A percentile compares a stretch with the other conserved stretches of the same genome.
These are phyloP conservation scores for Sonneratia alba DNA, from an alignment of 345 rosid species.

Conservation along the genomic window DNA sequence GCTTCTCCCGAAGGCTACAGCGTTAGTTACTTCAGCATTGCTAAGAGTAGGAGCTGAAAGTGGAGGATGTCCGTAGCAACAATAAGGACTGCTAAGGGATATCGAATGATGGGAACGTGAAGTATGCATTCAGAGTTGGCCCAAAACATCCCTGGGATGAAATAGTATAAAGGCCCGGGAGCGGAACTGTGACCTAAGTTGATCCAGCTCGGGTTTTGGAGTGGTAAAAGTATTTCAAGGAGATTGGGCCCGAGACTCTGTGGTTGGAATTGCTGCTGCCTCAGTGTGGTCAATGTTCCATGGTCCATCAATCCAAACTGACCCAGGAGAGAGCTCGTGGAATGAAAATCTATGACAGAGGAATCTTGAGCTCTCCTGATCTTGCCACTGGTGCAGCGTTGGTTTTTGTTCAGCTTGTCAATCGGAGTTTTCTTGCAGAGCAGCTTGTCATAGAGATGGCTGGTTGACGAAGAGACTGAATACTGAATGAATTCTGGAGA, in stretches of 20 bases:
- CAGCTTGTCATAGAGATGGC: not conserved
- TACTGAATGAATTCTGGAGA: not conserved
- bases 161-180: conserved; percentile 25
- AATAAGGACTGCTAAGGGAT: conserved; percentile 19
- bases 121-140: conserved; percentile 28
- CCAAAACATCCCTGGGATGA: conserved; percentile 52
- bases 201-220: not conserved
- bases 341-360: conserved; percentile 2
- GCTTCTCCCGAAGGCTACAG: conserved; percentile 14
- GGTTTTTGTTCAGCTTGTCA: not conserved
- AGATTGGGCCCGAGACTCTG: too few relatives aligned
- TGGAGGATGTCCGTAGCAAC: conserved; percentile 22
- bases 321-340: conserved; percentile 4
- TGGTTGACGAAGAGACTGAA: not conserved
- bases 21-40: conserved; percentile 13
- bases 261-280: conserved; percentile 7
- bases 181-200: not conserved
- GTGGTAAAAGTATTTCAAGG: not conserved
- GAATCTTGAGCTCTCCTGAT: not conserved
- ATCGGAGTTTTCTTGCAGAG: not conserved
- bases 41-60: conserved; percentile 1
- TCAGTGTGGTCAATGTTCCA: conserved; percentile 20
- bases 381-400: not conserved
- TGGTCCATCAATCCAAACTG: conserved; percentile 30
- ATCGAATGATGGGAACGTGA: conserved; percentile 20